A percentile compares a stretch with the other conserved stretches of the same genome.
These are phyloP conservation scores for Didymella keratinophila DNA, from an alignment of 2,329 filamentous ascomycete species.

Conservation along the genomic window DNA sequence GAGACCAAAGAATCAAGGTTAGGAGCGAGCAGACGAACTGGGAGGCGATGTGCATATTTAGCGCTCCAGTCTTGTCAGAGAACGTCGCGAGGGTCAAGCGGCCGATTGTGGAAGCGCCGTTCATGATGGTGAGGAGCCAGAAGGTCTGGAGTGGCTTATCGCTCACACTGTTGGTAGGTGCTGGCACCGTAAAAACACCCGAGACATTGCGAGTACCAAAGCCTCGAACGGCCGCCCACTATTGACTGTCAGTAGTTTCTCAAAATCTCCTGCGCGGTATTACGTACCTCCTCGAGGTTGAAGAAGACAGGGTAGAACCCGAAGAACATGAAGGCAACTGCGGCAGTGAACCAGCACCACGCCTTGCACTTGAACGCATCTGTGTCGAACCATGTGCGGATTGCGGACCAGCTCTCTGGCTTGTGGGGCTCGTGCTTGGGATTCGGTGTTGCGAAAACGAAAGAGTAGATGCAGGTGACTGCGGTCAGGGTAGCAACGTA, in stretches of 20 bases:
- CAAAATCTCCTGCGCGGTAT: neutral
- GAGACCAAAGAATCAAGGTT: slow-evolving; percentile 55
- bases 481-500: slow-evolving; percentile 54
- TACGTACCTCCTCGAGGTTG: slow-evolving; percentile 58
- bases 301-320: slow-evolving; percentile 63
- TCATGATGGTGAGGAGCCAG: slow-evolving; percentile 61
- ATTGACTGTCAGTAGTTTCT: slow-evolving; percentile 23
- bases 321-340: slow-evolving; percentile 59
- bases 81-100: slow-evolving; percentile 56
- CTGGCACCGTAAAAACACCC: neutral
- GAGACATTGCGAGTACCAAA: slow-evolving; percentile 50
- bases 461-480: slow-evolving; percentile 52
- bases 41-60: slow-evolving; percentile 56
- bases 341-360: slow-evolving; percentile 55
- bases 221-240: slow-evolving; percentile 57
- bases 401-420: slow-evolving; percentile 49
- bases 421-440: slow-evolving; percentile 51
- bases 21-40: slow-evolving; percentile 55
- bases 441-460: slow-evolving; percentile 55
- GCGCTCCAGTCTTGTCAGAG: slow-evolving; percentile 55
- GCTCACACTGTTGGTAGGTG: slow-evolving; percentile 23
- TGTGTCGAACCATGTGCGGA: slow-evolving; percentile 55
- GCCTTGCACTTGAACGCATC: slow-evolving; percentile 55
- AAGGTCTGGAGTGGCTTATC: slow-evolving; percentile 55
- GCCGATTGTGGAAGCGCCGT: slow-evolving; percentile 57